Evolutionary conservation across 345 rosid species (phyloP).

Genomic region (Adansonia digitata): DNA sequence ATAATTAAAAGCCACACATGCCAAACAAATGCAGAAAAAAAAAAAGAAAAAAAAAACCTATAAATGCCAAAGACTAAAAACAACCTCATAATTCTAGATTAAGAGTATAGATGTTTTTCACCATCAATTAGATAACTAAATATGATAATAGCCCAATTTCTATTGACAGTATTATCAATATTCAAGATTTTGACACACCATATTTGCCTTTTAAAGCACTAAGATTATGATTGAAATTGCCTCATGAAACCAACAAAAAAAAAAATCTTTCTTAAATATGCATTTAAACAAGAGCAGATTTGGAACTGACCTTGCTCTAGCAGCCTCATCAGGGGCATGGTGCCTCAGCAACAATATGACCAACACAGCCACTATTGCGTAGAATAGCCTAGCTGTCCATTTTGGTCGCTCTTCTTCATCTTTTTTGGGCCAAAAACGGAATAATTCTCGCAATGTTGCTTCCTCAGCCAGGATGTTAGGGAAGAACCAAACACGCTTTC

Average conservation of each 20-base stretch:
- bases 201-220: not conserved
- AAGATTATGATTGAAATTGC: not conserved
- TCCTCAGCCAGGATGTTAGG: conserved; percentile 99
- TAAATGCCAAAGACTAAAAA: not conserved
- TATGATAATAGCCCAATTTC: too few species aligned
- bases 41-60: too few species aligned
- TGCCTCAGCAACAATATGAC: conserved; percentile 84
- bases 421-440: conserved; percentile 97
- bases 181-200: not conserved
- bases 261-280: too few species aligned
- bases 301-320: conserved; percentile 81
- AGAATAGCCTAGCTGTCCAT: conserved; percentile 96
- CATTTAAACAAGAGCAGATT: not conserved
- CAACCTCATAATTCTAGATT: too few species aligned
- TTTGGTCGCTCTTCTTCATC: conserved; percentile 96
- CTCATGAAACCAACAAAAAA: too few species aligned
- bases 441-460: conserved; percentile 87
- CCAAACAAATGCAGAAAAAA: not conserved
- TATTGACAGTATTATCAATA: too few species aligned
- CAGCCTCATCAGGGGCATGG: conserved; percentile 99
- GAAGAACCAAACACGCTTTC: conserved; percentile 95
- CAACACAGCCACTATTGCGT: conserved; percentile 62
- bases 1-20: not conserved
- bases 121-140: too few species aligned
- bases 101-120: too few species aligned